A percentile compares a stretch with the other conserved stretches of the same genome.
Conservation (phyloP, 2,329 filamentous ascomycete species). For the Exophiala spinifera region DNA sequence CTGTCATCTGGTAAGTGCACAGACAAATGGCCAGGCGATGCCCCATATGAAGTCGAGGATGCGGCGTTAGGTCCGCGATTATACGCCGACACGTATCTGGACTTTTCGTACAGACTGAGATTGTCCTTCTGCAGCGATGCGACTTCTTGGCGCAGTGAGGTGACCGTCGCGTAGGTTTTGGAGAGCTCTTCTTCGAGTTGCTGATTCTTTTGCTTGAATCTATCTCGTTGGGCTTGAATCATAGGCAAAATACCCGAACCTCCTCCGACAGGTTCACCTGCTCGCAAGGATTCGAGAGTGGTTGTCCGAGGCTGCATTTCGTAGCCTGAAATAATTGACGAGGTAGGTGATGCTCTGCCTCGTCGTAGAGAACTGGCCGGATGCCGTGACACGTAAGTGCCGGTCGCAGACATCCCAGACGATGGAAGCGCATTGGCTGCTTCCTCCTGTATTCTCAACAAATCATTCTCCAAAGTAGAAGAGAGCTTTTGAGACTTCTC, state of each 20-base stretch:
- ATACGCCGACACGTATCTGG: slow-evolving; percentile 91
- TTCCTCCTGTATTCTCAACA: slow-evolving; percentile 82
- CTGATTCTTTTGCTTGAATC: slow-evolving; percentile 92
- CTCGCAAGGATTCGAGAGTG: slow-evolving; percentile 58
- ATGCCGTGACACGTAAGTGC: slow-evolving; percentile 80
- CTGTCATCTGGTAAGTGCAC: slow-evolving; percentile 61
- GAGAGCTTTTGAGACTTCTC: slow-evolving; percentile 82
- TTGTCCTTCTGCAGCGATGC: slow-evolving; percentile 94
- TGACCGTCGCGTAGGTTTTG: slow-evolving; percentile 75
- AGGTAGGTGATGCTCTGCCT: slow-evolving; percentile 79
- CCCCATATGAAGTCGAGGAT: slow-evolving; percentile 63
- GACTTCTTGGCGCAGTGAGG: slow-evolving; percentile 84
- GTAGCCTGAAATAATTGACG: slow-evolving; percentile 97
- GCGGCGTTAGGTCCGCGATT: slow-evolving; percentile 64
- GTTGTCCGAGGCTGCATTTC: slow-evolving; percentile 60
- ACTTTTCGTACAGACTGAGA: slow-evolving; percentile 94
- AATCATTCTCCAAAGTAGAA: slow-evolving; percentile 84
- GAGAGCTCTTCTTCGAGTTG: slow-evolving; percentile 89
- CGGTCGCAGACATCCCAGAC: slow-evolving; percentile 86
- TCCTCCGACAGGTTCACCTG: slow-evolving; percentile 66
- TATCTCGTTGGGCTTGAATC: slow-evolving; percentile 95
- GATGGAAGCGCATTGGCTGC: slow-evolving; percentile 76
- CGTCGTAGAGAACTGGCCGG: slow-evolving; percentile 63
- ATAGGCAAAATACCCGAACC: slow-evolving; percentile 91
- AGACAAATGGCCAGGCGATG: slow-evolving; percentile 61